Evolutionary conservation across 192 early-diverging fungal genomes (phyloP).

Genomic region (Coemansia sp.): DNA sequence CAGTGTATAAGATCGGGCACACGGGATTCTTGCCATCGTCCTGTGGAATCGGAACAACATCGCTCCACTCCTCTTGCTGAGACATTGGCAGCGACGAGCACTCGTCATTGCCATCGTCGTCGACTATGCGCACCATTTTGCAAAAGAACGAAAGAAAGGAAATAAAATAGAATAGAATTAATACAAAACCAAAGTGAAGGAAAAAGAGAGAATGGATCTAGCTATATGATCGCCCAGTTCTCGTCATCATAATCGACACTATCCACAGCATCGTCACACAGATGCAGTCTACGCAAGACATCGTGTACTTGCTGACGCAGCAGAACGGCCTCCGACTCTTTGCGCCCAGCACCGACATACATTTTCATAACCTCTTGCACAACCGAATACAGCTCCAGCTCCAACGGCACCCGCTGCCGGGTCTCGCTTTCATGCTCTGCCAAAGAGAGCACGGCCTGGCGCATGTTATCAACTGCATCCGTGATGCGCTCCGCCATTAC

Average conservation of each 20-base stretch:
- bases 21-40: conserved; percentile 35
- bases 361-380: conserved; percentile 33
- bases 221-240: conserved; percentile 46
- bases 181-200: neutral
- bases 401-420: conserved; percentile 22
- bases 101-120: neutral
- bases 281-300: conserved; percentile 36
- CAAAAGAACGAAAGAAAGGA: neutral
- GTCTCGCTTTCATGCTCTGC: conserved; percentile 22
- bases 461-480: conserved; percentile 41
- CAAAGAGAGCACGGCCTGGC: conserved; percentile 30
- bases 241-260: conserved; percentile 44
- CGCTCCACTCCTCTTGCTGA: conserved; percentile 45
- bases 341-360: conserved; percentile 24
- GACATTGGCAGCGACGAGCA: conserved; percentile 19
- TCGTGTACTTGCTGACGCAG: conserved; percentile 34
- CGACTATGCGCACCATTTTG: conserved; percentile 14
- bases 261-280: conserved; percentile 54
- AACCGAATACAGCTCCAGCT: conserved; percentile 41
- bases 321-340: conserved; percentile 17
- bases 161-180: conserved; percentile 1
- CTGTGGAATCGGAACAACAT: conserved; percentile 47
- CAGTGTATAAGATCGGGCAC: conserved; percentile 53
- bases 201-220: neutral
- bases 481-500: conserved; percentile 32